Evolutionary conservation across 2,329 filamentous ascomycete genomes (phyloP).

Genomic region (Rutstroemia sydowiana): DNA sequence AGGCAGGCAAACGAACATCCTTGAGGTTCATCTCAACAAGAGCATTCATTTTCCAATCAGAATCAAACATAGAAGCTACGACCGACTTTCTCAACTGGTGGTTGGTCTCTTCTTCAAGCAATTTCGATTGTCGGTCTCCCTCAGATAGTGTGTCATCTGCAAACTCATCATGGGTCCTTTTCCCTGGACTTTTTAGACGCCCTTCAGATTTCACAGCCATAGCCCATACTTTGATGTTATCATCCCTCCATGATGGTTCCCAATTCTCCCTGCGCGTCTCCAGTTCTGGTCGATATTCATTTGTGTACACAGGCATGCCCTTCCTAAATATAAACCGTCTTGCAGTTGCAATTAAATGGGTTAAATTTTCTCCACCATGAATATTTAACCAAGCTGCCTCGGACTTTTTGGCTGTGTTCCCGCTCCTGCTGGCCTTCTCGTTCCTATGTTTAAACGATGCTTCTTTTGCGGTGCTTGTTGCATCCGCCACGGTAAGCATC

Average conservation of each 20-base stretch:
- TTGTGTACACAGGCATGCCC: slow-evolving; percentile 63
- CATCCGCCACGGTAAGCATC: slow-evolving; percentile 75
- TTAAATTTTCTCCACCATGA: slow-evolving; percentile 74
- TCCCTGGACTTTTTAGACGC: slow-evolving; percentile 32
- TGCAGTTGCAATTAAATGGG: slow-evolving; percentile 73
- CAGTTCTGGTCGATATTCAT: slow-evolving; percentile 47
- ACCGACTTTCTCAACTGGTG: slow-evolving; percentile 51
- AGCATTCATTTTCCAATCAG: slow-evolving; percentile 64
- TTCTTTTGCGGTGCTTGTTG: slow-evolving; percentile 40
- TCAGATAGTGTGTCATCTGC: slow-evolving; percentile 23
- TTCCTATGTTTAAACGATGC: slow-evolving; percentile 26
- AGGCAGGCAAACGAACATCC: slow-evolving; percentile 59
- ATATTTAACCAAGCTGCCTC: slow-evolving; percentile 47
- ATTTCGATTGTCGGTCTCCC: slow-evolving; percentile 1
- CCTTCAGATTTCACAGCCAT: slow-evolving; percentile 48
- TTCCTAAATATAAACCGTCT: slow-evolving; percentile 82
- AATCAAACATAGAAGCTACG: slow-evolving; percentile 73
- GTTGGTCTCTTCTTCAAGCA: slow-evolving; percentile 34
- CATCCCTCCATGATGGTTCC: slow-evolving; percentile 66
- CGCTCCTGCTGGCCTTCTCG: slow-evolving; percentile 15
- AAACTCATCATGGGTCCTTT: slow-evolving; percentile 44
- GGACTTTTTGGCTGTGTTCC: slow-evolving; percentile 20
- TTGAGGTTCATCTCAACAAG: slow-evolving; percentile 59
- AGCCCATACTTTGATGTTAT: slow-evolving; percentile 77
- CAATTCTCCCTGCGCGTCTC: slow-evolving; percentile 25